phyloP scores from a whole-genome alignment of 1,139 yeast genomes.

The Blastobotrys indianensis region DNA sequence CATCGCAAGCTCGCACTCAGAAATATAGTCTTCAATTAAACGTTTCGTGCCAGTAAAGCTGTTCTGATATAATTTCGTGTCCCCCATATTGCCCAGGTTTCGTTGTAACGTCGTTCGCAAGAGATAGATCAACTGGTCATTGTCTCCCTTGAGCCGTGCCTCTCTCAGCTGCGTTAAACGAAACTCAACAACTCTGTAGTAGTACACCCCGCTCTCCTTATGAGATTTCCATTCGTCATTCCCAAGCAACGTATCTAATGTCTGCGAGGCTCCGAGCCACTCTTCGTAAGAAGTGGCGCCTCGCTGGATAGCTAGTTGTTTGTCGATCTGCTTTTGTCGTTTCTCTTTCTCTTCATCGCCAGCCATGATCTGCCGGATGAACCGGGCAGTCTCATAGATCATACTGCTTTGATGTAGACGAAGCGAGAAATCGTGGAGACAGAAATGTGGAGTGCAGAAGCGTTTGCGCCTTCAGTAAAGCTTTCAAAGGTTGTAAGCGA shows the following conservation, averaged over 20 bases:
- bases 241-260: constrained; percentile 59
- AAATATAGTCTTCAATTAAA: constrained; percentile 73
- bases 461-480: no score
- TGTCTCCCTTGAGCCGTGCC: constrained; percentile 56
- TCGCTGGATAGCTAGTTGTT: constrained; percentile 9
- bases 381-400: no score
- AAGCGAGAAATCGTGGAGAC: no score
- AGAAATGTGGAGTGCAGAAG: no score
- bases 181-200: constrained; percentile 53
- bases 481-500: no score
- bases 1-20: constrained; percentile 66
- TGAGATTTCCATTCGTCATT: constrained; percentile 66
- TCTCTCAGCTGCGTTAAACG: constrained; percentile 53
- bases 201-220: constrained; percentile 61
- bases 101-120: constrained; percentile 82
- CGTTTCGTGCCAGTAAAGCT: constrained; percentile 81
- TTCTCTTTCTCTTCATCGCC: neutral
- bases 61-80: constrained; percentile 67
- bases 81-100: constrained; percentile 84
- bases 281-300: constrained; percentile 53
- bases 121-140: constrained; percentile 56
- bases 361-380: no score
- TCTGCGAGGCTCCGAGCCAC: constrained; percentile 61
- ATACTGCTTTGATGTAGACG: no score
- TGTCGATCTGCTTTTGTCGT: constrained; percentile 2